Evolutionary conservation across 345 rosid genomes (phyloP).

Genomic region (Arabidopsis arenosa): DNA sequence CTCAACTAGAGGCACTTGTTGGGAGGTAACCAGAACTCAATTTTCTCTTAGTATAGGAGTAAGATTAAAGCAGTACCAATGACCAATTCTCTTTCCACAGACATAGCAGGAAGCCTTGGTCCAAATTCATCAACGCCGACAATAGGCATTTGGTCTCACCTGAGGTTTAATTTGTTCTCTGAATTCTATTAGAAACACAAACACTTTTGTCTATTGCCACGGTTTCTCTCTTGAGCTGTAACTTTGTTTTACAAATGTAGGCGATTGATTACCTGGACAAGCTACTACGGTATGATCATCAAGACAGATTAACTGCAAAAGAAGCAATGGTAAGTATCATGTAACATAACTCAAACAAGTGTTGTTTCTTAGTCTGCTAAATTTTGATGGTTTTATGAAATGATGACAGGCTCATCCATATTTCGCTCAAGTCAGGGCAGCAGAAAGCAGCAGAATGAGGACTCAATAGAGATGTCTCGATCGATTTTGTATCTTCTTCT

Average conservation of each 20-base stretch:
- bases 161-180: slow-evolving; percentile 57
- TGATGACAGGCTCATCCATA: slow-evolving; percentile 74
- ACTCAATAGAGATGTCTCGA: slow-evolving; percentile 42
- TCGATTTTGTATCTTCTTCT: neutral
- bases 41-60: slow-evolving; percentile 7
- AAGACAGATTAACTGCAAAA: slow-evolving; percentile 89
- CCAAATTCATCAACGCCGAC: slow-evolving; percentile 83
- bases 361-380: neutral
- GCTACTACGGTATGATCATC: slow-evolving; percentile 94
- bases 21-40: slow-evolving; percentile 64
- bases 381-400: neutral
- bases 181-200: slow-evolving; percentile 1
- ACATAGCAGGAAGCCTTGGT: slow-evolving; percentile 95
- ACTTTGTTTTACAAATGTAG: slow-evolving; percentile 47
- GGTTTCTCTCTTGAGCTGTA: slow-evolving; percentile 1
- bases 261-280: slow-evolving; percentile 94
- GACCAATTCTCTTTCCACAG: slow-evolving; percentile 50
- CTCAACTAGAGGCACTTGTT: slow-evolving; percentile 93
- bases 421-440: slow-evolving; percentile 92
- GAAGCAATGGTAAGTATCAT: slow-evolving; percentile 84
- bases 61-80: slow-evolving; percentile 5
- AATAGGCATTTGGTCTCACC: slow-evolving; percentile 96
- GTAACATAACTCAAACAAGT: slow-evolving; percentile 15
- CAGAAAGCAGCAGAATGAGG: slow-evolving; percentile 90
- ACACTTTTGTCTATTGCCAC: neutral